Percentiles rank a stretch among this genome's conserved stretches.
phyloP scores from a whole-genome alignment of 768 basidiomycete species.

The Rhodocollybia butyracea region DNA sequence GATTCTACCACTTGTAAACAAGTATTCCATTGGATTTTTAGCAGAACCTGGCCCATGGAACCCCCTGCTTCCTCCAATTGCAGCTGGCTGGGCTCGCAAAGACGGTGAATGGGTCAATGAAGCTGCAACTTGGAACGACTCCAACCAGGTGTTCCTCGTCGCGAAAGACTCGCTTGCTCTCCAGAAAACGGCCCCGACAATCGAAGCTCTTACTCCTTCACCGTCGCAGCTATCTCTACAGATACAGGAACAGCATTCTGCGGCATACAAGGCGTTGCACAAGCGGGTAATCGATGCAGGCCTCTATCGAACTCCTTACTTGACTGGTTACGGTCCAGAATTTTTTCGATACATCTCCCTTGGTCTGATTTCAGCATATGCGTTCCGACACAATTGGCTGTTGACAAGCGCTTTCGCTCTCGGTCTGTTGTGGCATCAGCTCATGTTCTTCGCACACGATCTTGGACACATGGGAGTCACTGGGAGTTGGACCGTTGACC shows the following conservation, averaged over 20 bases:
- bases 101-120: conserved; percentile 63
- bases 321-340: conserved; percentile 89
- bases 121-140: conserved; percentile 41
- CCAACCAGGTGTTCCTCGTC: conserved; percentile 63
- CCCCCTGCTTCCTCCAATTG: conserved; percentile 83
- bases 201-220: conserved; percentile 48
- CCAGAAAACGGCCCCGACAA: conserved; percentile 28
- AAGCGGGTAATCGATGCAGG: conserved; percentile 71
- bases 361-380: conserved; percentile 51
- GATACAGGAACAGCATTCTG: conserved; percentile 63
- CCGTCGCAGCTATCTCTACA: conserved; percentile 53
- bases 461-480: conserved; percentile 94
- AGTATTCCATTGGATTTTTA: conserved; percentile 71
- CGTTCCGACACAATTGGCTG: conserved; percentile 65
- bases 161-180: conserved; percentile 27
- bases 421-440: conserved; percentile 92
- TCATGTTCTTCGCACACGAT: conserved; percentile 91
- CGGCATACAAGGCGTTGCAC: conserved; percentile 80
- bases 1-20: conserved; percentile 51
- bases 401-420: conserved; percentile 75
- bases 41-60: conserved; percentile 60
- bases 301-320: conserved; percentile 79
- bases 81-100: conserved; percentile 77
- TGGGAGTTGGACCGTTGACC: conserved; percentile 79
- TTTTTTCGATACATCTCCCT: conserved; percentile 74